Evolutionary conservation across 2,329 filamentous ascomycete species (phyloP), one percentile per base, ranked within the genome.

Genomic region (Neoarthrinium moseri): DNA sequence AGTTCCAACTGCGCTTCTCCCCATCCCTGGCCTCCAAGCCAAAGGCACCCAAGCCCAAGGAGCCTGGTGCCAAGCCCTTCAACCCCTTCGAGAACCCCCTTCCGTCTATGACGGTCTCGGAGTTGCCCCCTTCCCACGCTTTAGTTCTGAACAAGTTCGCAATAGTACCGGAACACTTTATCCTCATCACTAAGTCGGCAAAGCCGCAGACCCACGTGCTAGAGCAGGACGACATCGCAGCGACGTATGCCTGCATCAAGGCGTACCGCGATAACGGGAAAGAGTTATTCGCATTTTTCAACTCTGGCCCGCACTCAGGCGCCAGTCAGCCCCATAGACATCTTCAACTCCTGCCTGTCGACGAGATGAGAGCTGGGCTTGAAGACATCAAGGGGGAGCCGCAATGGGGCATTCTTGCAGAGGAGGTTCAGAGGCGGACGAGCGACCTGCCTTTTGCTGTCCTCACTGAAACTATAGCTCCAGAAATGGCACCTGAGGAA

Each of bases 111-210:
- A 74, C 86, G 46, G 69, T 84, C 29, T 64, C 83, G 34, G 63
- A 75, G 21, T 57, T 87, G 6, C 70, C 69, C 2, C 69, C 79
- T 1, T 63, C 69, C 7, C 85, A 90, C 62, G 73, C 76, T 48
- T 72, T 89, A 33, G 80, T 90, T 1, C 70, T 90, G 32, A 90
- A 90, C 71, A 90, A 89, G 63, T 90, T 86, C 56, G 84, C 86
- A 39, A 67, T 90, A 39, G 83, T 87, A 26, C 76, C 79, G 0
- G 75, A 83, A 56, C 86, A 90, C 66, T 87, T 87, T 60, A 87
- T 90, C 54, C 74, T 90, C 38, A 78, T 81, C 0, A 90, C 86
- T 0, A 77, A 68, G n/a, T 63, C 68, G 1, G 82, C 83, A 60
- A 78, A 81, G 58, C 68, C 70, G n/a, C 86, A 90, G 69, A 83